Base-by-base conservation (phyloP, 169 alveolate genomes). In the Perkinsus chesapeaki region DNA sequence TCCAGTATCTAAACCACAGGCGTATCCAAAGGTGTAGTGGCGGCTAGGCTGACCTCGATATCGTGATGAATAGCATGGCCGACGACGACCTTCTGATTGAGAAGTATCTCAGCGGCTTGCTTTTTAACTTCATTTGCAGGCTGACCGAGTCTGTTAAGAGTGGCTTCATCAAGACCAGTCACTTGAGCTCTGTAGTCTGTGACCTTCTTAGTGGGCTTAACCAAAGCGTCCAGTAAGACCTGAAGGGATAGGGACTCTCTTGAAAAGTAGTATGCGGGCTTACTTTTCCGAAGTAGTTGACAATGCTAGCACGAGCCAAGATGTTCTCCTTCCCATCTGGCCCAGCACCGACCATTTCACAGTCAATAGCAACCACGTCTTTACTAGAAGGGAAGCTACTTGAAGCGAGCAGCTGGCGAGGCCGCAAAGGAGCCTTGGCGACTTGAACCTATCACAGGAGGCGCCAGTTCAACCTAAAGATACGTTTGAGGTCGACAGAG, bases 251-350 rank as follows among this genome's bases (percentile, higher is more conserved):
- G 23, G 82, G 27, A 23, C 12, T 60, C 1, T 20, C 36, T 60
- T 27, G 7, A 1, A 23, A 16, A 0, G 82, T 27, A 60, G 37
- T 27, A 60, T 60, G 3, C 31, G 3, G 31, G 12, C 12, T 27
- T 60, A 60, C 82, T 16, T 95, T 91, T 5, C 95, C 95, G 39
- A 94, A 94, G 73, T 91, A 93, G 93, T 95, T 93, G 7, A 95
- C 96, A 12, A 95, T 92, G 7, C 95, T 73, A 10, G 95, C 95
- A 82, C 96, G 94, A 23, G 96, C 96, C 38, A 95, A 73, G 91
- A 48, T 48, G 19, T 91, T 60, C 36, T 60, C 82, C 82, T 60
- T 93, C 34, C 39, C 48, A 20, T 93, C 92, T 5, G 43, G 39
- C 23, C 91, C 92, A 48, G 95, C 92, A 39, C 94, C 91, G 34